Evolutionary conservation across 331 rosid species (phyloP), one percentile per base, ranked within the genome.

Genomic region (Spiraea crenata): DNA sequence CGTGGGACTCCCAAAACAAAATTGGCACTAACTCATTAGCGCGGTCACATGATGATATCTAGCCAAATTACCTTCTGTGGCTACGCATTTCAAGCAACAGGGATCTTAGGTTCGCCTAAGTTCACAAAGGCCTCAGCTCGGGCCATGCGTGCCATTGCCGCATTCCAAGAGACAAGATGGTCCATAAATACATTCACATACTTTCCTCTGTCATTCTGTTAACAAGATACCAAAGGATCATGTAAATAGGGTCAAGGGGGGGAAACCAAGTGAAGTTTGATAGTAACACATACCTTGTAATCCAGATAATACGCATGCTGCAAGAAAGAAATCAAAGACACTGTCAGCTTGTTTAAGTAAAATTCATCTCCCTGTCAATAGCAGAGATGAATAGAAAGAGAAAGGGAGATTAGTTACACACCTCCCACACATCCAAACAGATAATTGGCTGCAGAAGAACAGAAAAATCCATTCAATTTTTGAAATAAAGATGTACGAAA

Each of bases 351-450:
- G 31, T 14, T 48, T 41, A 64, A 64, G 69, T 41, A 61, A 42
- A 54, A 0, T 8, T 19, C 44, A 62, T 31, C 44, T 16, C 47
- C 58, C 9, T 46, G 44, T 46, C 51, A 35, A 37, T 4, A 20
- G 38, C 56, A 39, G 69, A 37, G 42, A 9, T 47, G 3, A 39
- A 20, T 47, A 25, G 67, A 51, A 46, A 54, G 69, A 13, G 82
- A 79, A 69, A 76, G 69, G 80, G 75, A 79, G 72, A 74, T 40
- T n/a, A 57, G 41, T 38, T 65, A 52, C 81, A 65, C 71, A 93
- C 98, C 98, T 93, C 99, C 99, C 97, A 93, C 80, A 89, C 60
- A 63, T 93, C 99, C 95, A 93, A 83, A 85, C 89, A 82, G 79
- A 93, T 76, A 4, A 93, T 83, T 20, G 99, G 99, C 99, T 93